phyloP scores from a whole-genome alignment of 2,329 filamentous ascomycete genomes.

The Colletotrichum aenigma region DNA sequence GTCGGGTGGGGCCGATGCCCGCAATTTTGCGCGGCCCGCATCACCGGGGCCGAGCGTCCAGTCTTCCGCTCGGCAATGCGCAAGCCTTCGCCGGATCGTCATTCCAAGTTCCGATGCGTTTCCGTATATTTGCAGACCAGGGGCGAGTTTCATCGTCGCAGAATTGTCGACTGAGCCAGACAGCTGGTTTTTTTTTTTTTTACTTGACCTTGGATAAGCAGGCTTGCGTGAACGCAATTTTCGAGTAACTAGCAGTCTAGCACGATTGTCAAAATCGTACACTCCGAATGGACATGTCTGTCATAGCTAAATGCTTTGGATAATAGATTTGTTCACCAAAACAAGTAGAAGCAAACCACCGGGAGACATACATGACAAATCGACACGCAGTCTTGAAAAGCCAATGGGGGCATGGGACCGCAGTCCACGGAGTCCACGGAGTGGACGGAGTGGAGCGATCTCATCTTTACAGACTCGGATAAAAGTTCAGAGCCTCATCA shows the following conservation, averaged over 20 bases:
- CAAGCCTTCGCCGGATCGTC: accelerated
- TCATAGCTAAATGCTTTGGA: no score
- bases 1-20: neutral
- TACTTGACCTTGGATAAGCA: neutral
- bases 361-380: neutral
- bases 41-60: neutral
- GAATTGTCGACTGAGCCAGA: neutral
- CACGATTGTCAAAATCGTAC: no score
- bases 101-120: neutral
- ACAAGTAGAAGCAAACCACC: neutral
- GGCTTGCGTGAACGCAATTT: no score
- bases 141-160: neutral
- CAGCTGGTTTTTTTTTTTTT: neutral
- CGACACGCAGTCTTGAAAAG: neutral
- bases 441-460: neutral
- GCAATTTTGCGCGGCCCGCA: neutral
- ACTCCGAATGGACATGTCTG: no score
- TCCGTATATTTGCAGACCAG: neutral
- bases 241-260: no score
- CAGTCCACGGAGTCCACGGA: neutral
- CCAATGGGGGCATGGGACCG: neutral
- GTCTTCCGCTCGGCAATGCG: neutral
- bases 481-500: neutral
- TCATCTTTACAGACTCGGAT: accelerated
- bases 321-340: no score